Evolutionary conservation across 192 early-diverging fungal species (phyloP).

Genomic region (Cladochytrium replicatum): DNA sequence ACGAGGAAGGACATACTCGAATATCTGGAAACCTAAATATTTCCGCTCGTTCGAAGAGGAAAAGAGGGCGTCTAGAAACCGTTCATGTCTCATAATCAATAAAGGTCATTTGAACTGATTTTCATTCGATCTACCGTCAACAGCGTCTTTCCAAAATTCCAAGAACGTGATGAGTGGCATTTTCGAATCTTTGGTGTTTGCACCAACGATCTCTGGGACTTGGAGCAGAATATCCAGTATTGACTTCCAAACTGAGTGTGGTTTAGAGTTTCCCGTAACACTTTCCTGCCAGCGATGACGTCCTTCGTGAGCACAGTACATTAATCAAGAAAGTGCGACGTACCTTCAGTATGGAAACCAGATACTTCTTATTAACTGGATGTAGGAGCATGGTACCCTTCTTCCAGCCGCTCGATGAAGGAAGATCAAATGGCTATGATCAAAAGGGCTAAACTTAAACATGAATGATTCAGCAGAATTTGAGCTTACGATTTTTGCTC

Average conservation of each 20-base stretch:
- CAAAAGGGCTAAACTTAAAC: no score
- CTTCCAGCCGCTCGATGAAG: constrained; percentile 19
- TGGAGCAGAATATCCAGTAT: constrained; percentile 43
- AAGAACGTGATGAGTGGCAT: constrained; percentile 58
- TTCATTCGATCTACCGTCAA: constrained; percentile 48
- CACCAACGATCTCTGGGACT: no score
- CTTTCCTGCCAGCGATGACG: constrained; percentile 9
- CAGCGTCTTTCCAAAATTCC: constrained; percentile 75
- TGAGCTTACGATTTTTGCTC: constrained; percentile 3
- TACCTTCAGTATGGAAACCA: constrained; percentile 23
- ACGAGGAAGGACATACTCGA: constrained; percentile 55
- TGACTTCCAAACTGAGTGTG: constrained; percentile 73
- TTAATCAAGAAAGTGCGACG: no score
- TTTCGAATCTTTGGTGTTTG: no score
- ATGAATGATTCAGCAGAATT: no score
- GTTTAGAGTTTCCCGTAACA: constrained; percentile 35
- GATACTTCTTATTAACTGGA: constrained; percentile 14
- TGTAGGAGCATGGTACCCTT: constrained; percentile 18
- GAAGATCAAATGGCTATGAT: no score
- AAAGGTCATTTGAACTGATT: neutral
- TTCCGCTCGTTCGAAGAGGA: constrained; percentile 71
- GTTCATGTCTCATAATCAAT: neutral
- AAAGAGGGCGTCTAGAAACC: constrained; percentile 57
- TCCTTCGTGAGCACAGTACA: no score
- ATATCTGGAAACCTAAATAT: constrained; percentile 80